Evolutionary conservation across 2,329 filamentous ascomycete genomes (phyloP).

Genomic region (Monosporascus sp.): DNA sequence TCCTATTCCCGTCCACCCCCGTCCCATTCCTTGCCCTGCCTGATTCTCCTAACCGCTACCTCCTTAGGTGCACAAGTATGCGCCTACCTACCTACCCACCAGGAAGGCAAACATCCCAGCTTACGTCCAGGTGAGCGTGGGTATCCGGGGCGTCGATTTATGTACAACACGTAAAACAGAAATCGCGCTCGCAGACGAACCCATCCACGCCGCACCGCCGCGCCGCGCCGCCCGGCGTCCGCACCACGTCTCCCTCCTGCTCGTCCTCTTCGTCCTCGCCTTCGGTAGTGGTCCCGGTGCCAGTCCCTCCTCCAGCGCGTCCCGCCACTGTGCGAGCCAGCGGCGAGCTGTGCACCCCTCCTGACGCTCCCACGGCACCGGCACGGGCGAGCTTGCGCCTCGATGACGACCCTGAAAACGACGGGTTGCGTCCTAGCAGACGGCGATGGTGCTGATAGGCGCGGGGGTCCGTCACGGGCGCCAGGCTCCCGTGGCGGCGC

Average conservation of each 20-base stretch:
- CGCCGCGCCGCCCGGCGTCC: conserved; percentile 45
- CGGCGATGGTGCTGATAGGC: background rate
- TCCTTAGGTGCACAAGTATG: no score
- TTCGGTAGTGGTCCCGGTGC: conserved; percentile 7
- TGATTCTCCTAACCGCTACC: no score
- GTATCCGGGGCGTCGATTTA: conserved; percentile 13
- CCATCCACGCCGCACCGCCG: conserved; percentile 50
- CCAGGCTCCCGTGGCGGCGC: conserved; percentile 1
- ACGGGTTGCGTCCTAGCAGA: no score
- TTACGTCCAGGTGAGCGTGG: no score
- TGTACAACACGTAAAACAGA: conserved; percentile 51
- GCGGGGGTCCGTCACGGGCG: conserved; percentile 19
- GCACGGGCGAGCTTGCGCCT: background rate
- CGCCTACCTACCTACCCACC: background rate
- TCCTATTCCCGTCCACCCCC: no score
- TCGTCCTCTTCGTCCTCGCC: background rate
- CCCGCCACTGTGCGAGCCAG: conserved; percentile 17
- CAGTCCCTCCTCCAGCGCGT: conserved; percentile 12
- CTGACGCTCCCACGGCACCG: background rate
- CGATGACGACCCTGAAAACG: background rate
- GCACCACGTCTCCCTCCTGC: conserved; percentile 18
- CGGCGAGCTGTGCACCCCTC: conserved; percentile 20
- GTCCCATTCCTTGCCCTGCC: no score
- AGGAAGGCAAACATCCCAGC: background rate
- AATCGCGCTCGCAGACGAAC: conserved; percentile 50